Evolutionary conservation across 2,329 filamentous ascomycete genomes (phyloP), one percentile per base, ranked within the genome.

Genomic region (Colletotrichum aenigma): DNA sequence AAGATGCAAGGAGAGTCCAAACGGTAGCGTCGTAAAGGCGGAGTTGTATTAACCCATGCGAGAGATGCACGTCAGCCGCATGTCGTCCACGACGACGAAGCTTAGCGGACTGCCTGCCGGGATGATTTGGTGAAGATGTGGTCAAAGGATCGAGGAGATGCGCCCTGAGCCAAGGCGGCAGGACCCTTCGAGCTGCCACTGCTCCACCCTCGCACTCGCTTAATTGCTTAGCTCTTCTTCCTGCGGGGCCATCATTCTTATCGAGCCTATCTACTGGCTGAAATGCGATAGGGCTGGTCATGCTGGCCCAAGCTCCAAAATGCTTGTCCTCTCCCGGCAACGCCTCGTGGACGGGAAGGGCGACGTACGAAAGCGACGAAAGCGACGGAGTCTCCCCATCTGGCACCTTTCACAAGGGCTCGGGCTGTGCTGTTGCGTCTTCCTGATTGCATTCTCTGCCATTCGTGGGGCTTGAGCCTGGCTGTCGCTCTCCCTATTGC

Each of bases 121-220:
- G 64, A 36, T 48, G 43, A n/a, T 48, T 12, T 18, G n/a, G 30
- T 34, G 52, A 58, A 16, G 32, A 16, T 26, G 55, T 12, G 28
- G 55, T 32, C 24, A 10, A 66, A 18, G 28, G 26, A 6, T 26
- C 18, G 43, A 48, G 18, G 43, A 48, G 9, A 48, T 48, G 43
- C 43, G 43, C 43, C 43, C 43, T 48, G 43, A 13, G 43, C n/a
- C 28, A 52, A 43, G 12, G 18, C 66, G 38, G 38, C 21, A 70
- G 9, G 36, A 43, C 26, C 66, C 66, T 58, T 26, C 16, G 32
- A 36, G 56, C 13, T 24, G 58, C 10, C 18, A n/a, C n/a, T 7
- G 21, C 52, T 18, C 65, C 71, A 28, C 66, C 24, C 9, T 58
- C 66, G 71, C 66, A 72, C 65, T 72, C 70, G 70, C 64, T 61